phyloP scores from a whole-genome alignment of 2,329 filamentous ascomycete species.

The Ceratocystis variospora region DNA sequence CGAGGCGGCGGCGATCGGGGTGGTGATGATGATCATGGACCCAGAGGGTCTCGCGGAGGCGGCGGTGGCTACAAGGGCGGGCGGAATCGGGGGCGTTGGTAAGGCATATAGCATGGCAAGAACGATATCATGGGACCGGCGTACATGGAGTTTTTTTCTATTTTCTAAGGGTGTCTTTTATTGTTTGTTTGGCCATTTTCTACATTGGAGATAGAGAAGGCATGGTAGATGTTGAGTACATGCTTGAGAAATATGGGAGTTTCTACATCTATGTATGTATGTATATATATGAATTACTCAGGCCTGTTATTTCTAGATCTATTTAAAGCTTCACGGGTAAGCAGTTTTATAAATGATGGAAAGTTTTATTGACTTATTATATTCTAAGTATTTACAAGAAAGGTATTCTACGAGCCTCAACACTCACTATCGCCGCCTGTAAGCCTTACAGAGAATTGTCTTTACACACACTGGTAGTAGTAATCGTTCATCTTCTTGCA shows the following conservation, averaged over 20 bases:
- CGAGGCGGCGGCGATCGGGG: constrained; percentile 38
- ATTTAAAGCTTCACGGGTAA: no score
- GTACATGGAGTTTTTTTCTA: neutral
- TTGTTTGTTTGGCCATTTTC: neutral
- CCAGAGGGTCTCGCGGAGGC: constrained; percentile 35
- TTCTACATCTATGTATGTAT: no score
- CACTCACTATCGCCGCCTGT: neutral
- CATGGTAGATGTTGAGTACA: neutral
- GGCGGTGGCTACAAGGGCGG: constrained; percentile 36
- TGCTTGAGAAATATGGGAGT: neutral
- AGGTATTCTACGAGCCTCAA: neutral
- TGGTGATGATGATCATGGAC: constrained; percentile 34
- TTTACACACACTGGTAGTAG: constrained; percentile 29
- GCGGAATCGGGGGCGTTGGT: constrained; percentile 39
- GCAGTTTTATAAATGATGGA: neutral
- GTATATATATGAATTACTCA: neutral
- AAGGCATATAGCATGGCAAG: constrained; percentile 9
- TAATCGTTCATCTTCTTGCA: constrained; percentile 29
- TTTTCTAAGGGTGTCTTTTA: neutral
- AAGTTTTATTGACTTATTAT: neutral
- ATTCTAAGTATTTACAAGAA: constrained; percentile 7
- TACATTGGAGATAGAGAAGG: neutral
- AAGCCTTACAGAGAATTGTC: neutral
- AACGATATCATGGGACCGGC: constrained; percentile 3
- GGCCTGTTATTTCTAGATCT: neutral